Percentiles rank a stretch among this genome's conserved stretches.
Conservation (phyloP, 2,329 filamentous ascomycete genomes). For the Amauroascus niger region DNA sequence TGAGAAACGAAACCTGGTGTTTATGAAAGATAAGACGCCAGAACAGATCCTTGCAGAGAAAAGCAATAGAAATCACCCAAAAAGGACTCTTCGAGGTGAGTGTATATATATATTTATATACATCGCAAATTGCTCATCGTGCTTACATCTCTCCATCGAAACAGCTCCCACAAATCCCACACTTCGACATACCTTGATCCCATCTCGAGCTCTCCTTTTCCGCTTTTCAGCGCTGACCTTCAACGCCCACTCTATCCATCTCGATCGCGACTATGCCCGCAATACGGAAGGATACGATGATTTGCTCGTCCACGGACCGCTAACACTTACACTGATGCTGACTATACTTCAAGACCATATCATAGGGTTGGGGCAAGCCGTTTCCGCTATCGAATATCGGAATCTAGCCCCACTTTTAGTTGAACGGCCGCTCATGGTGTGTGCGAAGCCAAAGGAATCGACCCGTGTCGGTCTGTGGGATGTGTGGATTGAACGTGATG, state of each 20-base stretch:
- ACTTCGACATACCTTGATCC: conserved; percentile 52
- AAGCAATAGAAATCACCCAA: conserved; percentile 19
- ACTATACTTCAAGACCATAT: conserved; percentile 53
- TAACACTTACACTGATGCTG: conserved; percentile 68
- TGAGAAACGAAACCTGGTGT: conserved; percentile 55
- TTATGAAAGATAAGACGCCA: conserved; percentile 45
- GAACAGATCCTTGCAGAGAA: conserved; percentile 27
- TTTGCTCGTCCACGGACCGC: conserved; percentile 76
- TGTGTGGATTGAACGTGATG: conserved; percentile 55
- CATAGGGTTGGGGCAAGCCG: conserved; percentile 21
- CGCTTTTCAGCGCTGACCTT: conserved; percentile 83
- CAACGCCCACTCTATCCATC: conserved; percentile 86
- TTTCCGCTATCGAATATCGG: conserved; percentile 60
- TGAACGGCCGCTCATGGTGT: conserved; percentile 59
- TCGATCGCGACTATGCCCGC: conserved; percentile 61
- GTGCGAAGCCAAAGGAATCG: conserved; percentile 46
- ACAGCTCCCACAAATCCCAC: conserved; percentile 44
- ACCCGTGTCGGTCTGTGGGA: conserved; percentile 43
- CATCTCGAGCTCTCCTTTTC: conserved; percentile 66
- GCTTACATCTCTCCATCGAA: not conserved
- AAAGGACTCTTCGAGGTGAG: conserved; percentile 31
- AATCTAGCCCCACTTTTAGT: conserved; percentile 77
- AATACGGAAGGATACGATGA: conserved; percentile 63
- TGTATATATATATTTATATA: too few relatives aligned
- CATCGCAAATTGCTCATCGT: conserved; percentile 1